A percentile compares a stretch with the other conserved stretches of the same genome.
These are phyloP conservation scores for Cokeromyces recurvatus DNA, from an alignment of 371 early-diverging fungal species.

Conservation along the genomic window DNA sequence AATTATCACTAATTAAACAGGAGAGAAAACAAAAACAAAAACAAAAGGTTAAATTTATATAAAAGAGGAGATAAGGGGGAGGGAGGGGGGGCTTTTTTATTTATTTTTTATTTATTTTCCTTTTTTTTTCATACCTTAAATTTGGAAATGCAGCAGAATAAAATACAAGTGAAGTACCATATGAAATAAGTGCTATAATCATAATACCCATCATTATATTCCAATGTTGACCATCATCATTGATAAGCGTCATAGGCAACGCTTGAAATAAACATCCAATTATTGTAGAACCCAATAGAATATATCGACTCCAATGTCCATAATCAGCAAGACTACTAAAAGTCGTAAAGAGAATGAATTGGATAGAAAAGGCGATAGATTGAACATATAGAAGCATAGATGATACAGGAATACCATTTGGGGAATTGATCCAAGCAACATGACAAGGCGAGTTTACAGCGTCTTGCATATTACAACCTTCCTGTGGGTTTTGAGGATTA, in stretches of 20 bases:
- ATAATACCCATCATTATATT: slow-evolving; percentile 41
- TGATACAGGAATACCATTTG: slow-evolving; percentile 30
- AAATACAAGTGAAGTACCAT: slow-evolving; percentile 44
- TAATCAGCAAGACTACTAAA: slow-evolving; percentile 47
- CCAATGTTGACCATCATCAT: slow-evolving; percentile 44
- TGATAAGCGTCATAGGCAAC: slow-evolving; percentile 27
- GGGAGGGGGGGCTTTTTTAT: too few relatives aligned
- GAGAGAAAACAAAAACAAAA: background rate
- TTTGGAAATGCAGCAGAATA: slow-evolving; percentile 50
- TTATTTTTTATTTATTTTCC: too few relatives aligned
- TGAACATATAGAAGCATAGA: slow-evolving; percentile 47
- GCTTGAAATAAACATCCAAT: slow-evolving; percentile 37
- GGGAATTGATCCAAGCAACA: slow-evolving; percentile 20
- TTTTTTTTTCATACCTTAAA: slow-evolving; percentile 23
- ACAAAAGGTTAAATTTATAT: background rate
- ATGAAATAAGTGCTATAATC: slow-evolving; percentile 36
- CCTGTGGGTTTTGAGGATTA: slow-evolving; percentile 19
- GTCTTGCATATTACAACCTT: slow-evolving; percentile 28
- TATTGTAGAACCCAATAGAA: slow-evolving; percentile 34
- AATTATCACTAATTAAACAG: slow-evolving; percentile 27
- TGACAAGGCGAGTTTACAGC: slow-evolving; percentile 28
- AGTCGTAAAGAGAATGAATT: slow-evolving; percentile 37
- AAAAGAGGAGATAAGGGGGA: too few relatives aligned
- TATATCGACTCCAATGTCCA: slow-evolving; percentile 40
- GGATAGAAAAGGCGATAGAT: slow-evolving; percentile 43